Percentiles rank a stretch among this genome's conserved stretches.
Evolutionary conservation across 2,329 filamentous ascomycete species (phyloP).

Genomic region (Parascedosporium putredinis): DNA sequence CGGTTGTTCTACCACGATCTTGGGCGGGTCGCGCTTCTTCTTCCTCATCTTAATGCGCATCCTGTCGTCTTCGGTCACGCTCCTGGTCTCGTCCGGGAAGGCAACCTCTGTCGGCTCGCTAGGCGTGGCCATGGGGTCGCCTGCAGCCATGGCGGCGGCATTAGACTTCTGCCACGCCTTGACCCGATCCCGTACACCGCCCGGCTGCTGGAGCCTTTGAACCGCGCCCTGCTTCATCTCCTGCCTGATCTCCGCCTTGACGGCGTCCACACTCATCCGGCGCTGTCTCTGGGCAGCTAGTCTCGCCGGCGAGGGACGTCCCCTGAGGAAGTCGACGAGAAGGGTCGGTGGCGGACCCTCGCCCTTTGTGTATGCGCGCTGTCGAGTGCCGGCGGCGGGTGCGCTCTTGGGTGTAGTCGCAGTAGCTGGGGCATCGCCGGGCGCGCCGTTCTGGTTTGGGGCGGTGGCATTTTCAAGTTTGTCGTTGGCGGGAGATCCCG

Average conservation of each 20-base stretch:
- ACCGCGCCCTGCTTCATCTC: slow-evolving; percentile 33
- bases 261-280: slow-evolving; percentile 47
- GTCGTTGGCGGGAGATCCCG: slow-evolving; percentile 3
- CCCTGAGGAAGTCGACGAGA: slow-evolving; percentile 46
- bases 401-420: slow-evolving; percentile 29
- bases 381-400: slow-evolving; percentile 22
- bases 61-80: slow-evolving; percentile 51
- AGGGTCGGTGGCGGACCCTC: slow-evolving; percentile 32
- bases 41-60: slow-evolving; percentile 42
- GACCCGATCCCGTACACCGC: slow-evolving; percentile 67
- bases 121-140: slow-evolving; percentile 39
- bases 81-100: slow-evolving; percentile 47
- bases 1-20: slow-evolving; percentile 12
- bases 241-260: slow-evolving; percentile 38
- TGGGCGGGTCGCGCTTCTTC: slow-evolving; percentile 15
- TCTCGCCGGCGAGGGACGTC: slow-evolving; percentile 45
- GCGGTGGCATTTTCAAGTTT: slow-evolving; percentile 8
- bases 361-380: slow-evolving; percentile 28
- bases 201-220: slow-evolving; percentile 49
- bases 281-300: slow-evolving; percentile 39
- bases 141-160: slow-evolving; percentile 49
- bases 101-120: slow-evolving; percentile 53
- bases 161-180: slow-evolving; percentile 76
- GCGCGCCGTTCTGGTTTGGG: not conserved
- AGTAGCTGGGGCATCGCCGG: not conserved